Evolutionary conservation across 2,329 filamentous ascomycete species (phyloP), one percentile per base, ranked within the genome.

Genomic region (Sporothrix variecibatus): DNA sequence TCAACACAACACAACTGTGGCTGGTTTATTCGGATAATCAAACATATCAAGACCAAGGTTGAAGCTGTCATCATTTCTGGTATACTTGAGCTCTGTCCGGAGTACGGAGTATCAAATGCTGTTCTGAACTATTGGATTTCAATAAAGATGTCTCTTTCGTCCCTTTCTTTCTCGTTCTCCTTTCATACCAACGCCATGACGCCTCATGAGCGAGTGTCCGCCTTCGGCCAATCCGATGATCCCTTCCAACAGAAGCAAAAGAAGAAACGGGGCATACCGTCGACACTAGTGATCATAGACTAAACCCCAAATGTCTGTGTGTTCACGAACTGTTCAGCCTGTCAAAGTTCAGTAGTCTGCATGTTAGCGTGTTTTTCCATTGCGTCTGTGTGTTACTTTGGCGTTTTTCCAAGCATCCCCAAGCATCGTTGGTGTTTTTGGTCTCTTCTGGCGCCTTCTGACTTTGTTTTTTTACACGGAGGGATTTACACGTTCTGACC

Each of bases 221-320:
- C 6, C 43, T 49, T 49, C 5, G 11, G 15, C 5, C 11, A 43
- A n/a, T n/a, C n/a, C n/a, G n/a, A n/a, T n/a, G n/a, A 8, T 43
- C 40, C 11, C 40, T 2, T 43, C 11, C 40, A 43, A 12, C 40
- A 43, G 40, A 8, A 43, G 40, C 40, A 2, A 8, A 11, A 4
- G 40, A 12, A 6, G 26, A n/a, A 4, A 23, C 31, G 17, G 58
- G n/a, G 58, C 58, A 62, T 62, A 11, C 31, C 17, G 31, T 23
- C 17, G 15, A 62, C 28, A 46, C 62, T 43, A 46, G 3, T 6
- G 12, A 7, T 11, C 31, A 67, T 12, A 43, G 11, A 67, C n/a
- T 46, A n/a, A 46, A 38, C 40, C 62, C 34, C 8, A 67, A 67
- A 26, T 67, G 62, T 67, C 62, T 46, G 38, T 67, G 62, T 67